Conservation (phyloP, 441 rosid genomes). For the Capsella rubella region DNA sequence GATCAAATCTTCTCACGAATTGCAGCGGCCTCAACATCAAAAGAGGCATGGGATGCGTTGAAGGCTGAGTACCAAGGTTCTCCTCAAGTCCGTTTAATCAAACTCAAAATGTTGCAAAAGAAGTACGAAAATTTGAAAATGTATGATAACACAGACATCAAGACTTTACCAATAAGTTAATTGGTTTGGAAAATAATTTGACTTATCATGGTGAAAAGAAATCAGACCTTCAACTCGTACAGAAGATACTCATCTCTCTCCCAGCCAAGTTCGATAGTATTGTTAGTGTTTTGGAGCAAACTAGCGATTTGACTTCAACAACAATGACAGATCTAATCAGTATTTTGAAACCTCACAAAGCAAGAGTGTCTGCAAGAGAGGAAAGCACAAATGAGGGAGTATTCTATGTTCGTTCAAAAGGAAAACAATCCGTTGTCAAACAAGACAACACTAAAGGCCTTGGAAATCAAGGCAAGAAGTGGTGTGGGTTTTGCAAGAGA, state of each 20-base stretch:
- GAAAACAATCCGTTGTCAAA: background rate
- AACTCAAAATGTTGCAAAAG: background rate
- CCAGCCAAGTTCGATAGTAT: background rate
- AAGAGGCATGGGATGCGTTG: background rate
- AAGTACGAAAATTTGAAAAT: background rate
- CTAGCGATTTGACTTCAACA: background rate
- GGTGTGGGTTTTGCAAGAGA: background rate
- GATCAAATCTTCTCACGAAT: background rate
- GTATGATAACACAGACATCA: background rate
- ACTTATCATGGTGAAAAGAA: conserved; percentile 17
- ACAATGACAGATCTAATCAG: background rate
- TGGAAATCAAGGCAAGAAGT: background rate
- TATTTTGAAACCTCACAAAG: background rate
- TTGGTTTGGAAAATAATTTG: background rate
- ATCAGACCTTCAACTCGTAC: background rate
- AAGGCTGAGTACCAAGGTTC: background rate
- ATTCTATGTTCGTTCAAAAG: background rate
- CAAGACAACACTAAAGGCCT: background rate
- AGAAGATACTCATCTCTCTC: conserved; percentile 4
- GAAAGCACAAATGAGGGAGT: background rate
- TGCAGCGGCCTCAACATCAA: background rate
- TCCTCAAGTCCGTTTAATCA: background rate
- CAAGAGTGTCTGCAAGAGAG: background rate
- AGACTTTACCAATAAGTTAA: background rate
- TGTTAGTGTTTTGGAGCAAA: background rate